Percentiles rank a stretch among this genome's conserved stretches.
Evolutionary conservation across 345 rosid species (phyloP).

Genomic region (Tarenaya hassleriana): DNA sequence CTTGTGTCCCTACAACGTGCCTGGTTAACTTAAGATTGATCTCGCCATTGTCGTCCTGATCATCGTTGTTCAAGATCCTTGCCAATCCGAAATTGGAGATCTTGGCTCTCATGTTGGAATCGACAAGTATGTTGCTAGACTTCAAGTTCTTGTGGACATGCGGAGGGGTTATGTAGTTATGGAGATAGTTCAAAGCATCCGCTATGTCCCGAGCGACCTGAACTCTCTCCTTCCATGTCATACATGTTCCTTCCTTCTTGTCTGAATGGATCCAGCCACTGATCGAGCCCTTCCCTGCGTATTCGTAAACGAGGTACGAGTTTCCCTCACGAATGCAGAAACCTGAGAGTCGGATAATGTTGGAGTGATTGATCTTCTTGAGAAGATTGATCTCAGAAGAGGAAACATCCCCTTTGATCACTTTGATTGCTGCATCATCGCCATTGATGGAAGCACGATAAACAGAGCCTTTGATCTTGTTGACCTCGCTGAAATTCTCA

Average conservation of each 20-base stretch:
- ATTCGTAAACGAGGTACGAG: conserved; percentile 78
- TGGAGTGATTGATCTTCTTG: conserved; percentile 72
- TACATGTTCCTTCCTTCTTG: conserved; percentile 24
- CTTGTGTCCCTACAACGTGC: conserved; percentile 79
- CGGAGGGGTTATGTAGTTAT: conserved; percentile 68
- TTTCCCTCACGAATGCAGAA: conserved; percentile 67
- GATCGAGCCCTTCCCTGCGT: conserved; percentile 60
- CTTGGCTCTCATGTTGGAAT: conserved; percentile 65
- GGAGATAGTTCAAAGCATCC: conserved; percentile 75
- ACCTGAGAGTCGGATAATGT: conserved; percentile 80
- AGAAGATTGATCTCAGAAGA: conserved; percentile 60
- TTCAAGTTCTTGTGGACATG: conserved; percentile 82
- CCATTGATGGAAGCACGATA: conserved; percentile 61
- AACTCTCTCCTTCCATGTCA: conserved; percentile 82
- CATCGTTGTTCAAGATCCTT: conserved; percentile 41
- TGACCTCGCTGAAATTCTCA: conserved; percentile 44
- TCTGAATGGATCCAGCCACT: conserved; percentile 51
- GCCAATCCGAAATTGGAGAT: conserved; percentile 73
- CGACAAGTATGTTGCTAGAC: conserved; percentile 69
- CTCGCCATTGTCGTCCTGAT: conserved; percentile 34
- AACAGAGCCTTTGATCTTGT: conserved; percentile 59
- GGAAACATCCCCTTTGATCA: conserved; percentile 73
- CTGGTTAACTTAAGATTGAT: conserved; percentile 60
- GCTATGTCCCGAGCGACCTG: conserved; percentile 64
- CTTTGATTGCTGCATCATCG: conserved; percentile 71